Conservation (phyloP, 805 yeast species). For the Wickerhamomyces queroliae region DNA sequence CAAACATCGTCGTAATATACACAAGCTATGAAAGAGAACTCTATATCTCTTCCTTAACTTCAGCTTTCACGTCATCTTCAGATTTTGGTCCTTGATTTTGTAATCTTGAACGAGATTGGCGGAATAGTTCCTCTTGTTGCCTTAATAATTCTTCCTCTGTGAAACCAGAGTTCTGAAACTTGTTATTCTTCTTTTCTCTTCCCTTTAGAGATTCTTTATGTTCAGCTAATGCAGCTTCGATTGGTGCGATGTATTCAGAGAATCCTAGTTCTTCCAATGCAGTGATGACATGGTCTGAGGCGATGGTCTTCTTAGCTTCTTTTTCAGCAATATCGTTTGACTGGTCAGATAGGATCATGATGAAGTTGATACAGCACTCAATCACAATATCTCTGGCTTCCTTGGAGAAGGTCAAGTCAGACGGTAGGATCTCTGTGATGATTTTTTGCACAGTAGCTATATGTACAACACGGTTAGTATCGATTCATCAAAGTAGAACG, state of each 20-base stretch:
- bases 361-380: conserved; percentile 93
- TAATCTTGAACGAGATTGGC: conserved; percentile 63
- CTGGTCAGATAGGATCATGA: conserved; percentile 90
- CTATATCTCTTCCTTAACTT: not conserved
- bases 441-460: conserved; percentile 95
- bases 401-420: conserved; percentile 82
- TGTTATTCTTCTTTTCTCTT: conserved; percentile 86
- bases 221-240: conserved; percentile 73
- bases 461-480: conserved; percentile 15
- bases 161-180: conserved; percentile 88
- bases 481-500: too few relatives aligned
- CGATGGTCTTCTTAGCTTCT: conserved; percentile 93
- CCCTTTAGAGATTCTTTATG: conserved; percentile 86
- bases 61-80: not conserved
- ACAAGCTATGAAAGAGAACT: not conserved
- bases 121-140: conserved; percentile 91
- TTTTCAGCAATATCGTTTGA: conserved; percentile 94
- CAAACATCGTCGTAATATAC: not conserved
- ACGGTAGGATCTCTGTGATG: conserved; percentile 81
- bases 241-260: conserved; percentile 73
- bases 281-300: conserved; percentile 90
- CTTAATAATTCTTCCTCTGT: conserved; percentile 87
- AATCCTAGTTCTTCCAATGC: conserved; percentile 88
- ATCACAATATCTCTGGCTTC: conserved; percentile 94
- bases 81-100: conserved; percentile 27